These are phyloP conservation scores for Talaromyces sp. DNA, from an alignment of 2,329 filamentous ascomycete genomes.

Conservation along the genomic window DNA sequence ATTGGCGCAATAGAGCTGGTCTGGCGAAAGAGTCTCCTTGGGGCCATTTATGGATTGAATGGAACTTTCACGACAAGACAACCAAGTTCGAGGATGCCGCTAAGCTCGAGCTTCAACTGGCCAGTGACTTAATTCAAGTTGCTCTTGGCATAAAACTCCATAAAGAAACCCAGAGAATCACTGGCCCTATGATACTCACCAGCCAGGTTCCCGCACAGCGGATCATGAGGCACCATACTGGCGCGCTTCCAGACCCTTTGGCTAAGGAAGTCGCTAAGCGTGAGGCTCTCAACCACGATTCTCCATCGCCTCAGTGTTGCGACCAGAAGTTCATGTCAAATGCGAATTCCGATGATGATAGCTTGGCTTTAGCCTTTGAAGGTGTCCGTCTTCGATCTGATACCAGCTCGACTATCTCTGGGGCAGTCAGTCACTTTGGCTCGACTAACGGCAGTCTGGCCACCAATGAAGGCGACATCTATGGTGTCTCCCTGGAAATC, in stretches of 20 bases:
- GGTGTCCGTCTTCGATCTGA: neutral
- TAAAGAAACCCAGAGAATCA: neutral
- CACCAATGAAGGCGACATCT: neutral
- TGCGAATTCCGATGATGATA: slow-evolving; percentile 6
- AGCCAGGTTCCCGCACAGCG: neutral
- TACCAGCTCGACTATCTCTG: slow-evolving; percentile 10
- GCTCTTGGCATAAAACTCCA: slow-evolving; percentile 9
- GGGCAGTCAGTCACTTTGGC: neutral
- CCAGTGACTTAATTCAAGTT: slow-evolving; percentile 20
- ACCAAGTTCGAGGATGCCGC: slow-evolving; percentile 22
- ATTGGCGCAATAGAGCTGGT: slow-evolving; percentile 3
- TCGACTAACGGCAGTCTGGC: slow-evolving; percentile 8
- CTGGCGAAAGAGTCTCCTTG: slow-evolving; percentile 21
- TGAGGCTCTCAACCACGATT: neutral
- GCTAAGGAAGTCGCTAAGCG: slow-evolving; percentile 4
- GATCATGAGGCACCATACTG: neutral
- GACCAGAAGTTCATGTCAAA: neutral
- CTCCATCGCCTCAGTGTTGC: neutral
- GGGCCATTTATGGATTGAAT: slow-evolving; percentile 27
- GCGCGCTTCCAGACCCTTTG: neutral
- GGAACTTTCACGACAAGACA: slow-evolving; percentile 18
- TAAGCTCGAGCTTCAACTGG: slow-evolving; percentile 21
- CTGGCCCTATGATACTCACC: neutral
- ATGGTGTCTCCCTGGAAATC: neutral
- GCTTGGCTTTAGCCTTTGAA: neutral